phyloP scores from a whole-genome alignment of 1,284 basidiomycete species.

The Singerocomus inundabilis region DNA sequence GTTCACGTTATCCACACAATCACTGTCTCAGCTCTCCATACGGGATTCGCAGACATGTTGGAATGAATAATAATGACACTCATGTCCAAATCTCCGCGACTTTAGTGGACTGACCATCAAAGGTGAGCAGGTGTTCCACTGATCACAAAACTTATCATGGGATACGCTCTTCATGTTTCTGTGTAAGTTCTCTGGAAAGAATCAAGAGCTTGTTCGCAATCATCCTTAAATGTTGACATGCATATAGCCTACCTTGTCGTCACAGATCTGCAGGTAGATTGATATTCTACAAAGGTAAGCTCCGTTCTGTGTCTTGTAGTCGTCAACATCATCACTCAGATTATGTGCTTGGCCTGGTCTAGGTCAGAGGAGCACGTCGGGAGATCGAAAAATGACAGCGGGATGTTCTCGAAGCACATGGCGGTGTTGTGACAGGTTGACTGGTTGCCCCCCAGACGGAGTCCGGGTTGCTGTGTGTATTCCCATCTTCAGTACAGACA shows the following conservation, averaged over 20 bases:
- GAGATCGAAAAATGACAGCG: neutral
- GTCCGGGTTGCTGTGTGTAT: neutral
- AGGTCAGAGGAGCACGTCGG: neutral
- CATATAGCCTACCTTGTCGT: neutral
- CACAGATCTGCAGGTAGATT: neutral
- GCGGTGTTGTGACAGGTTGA: constrained; percentile 3
- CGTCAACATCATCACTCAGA: neutral
- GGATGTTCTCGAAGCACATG: too few species aligned
- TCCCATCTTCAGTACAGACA: too few species aligned
- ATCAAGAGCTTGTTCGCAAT: too few species aligned
- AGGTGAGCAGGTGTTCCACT: neutral
- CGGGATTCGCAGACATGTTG: neutral
- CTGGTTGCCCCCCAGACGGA: neutral
- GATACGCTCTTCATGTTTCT: neutral
- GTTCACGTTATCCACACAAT: neutral
- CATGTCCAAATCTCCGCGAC: too few species aligned
- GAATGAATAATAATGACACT: neutral
- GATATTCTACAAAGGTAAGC: neutral
- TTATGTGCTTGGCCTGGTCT: neutral
- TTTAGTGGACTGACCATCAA: too few species aligned
- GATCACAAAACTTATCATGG: neutral
- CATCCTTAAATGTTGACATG: neutral
- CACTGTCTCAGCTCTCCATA: neutral
- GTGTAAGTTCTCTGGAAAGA: neutral
- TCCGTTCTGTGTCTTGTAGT: neutral